Base-by-base conservation (phyloP, 179 eudicot genomes). In the Beta corolliflora region DNA sequence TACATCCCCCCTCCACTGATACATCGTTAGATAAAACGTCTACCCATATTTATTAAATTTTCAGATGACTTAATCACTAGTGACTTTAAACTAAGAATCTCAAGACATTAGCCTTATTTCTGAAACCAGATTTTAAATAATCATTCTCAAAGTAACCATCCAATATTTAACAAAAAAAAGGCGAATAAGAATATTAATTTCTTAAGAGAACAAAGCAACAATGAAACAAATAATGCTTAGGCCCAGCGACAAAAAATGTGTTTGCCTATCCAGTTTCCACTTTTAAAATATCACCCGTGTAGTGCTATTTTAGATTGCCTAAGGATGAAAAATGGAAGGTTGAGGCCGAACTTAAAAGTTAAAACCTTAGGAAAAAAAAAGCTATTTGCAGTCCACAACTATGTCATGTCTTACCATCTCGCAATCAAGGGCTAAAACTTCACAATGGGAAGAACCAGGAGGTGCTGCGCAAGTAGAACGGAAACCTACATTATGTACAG, bases 341-440 rank as follows among this genome's bases (percentile, higher is more conserved):
- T 56, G 50, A 21, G 21, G 71, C 15, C 8, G 65, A 52, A 79
- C 72, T 21, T 31, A 31, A 31, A 31, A 31, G 36, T 31, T 31
- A 46, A 54, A 46, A 70, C 77, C 46, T 84, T 23, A 31, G 60
- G 8, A 70, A 75, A 7, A 23, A 19, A 74, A 69, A 36, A 58
- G 12, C 12, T 81, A 56, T 13, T 29, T 18, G 10, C 5, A 77
- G 25, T 19, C 36, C 14, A 55, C 5, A 79, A 31, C 31, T 18
- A 85, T 45, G 71, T 55, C 59, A 31, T 9, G 41, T 44, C 83
- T 83, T 92, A 94, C 99, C 99, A 96, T 96, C 87, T 96, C 98
- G 78, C 99, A 96, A 85, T 96, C 99, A 84, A 96, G 93, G 53
- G 97, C 96, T 89, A 96, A 83, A 45, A 96, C 73, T 77, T 91